Base-by-base conservation (phyloP, 2,329 filamentous ascomycete species). In the Ophiostoma quercus region DNA sequence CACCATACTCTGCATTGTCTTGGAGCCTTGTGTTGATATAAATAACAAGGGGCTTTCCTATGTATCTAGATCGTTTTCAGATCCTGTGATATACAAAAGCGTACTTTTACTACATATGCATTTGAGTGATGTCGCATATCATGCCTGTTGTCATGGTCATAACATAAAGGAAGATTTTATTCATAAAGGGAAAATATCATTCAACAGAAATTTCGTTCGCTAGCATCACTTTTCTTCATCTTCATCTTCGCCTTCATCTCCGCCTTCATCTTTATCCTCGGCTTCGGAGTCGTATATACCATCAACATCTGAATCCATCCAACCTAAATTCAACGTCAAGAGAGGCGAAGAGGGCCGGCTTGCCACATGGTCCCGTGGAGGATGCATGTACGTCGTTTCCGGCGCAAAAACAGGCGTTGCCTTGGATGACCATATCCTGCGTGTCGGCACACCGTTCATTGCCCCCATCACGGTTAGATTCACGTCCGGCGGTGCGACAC, bases 81-180 rank as follows among this genome's bases (percentile, higher is more conserved):
- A 57, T 57, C n/a, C 25, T 57, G n/a, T 9, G 51, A 57, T 57
- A 57, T 57, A 57, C 51, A 57, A 57, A 57, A 57, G 51, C n/a
- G 51, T 57, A 22, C 51, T 25, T 25, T 57, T 16, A n/a, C 19
- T 6, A 47, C 19, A 47, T 7, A 47, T n/a, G 1, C 19, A 4
- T 12, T 1, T 41, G 9, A 41, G 9, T 41, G 9, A 41, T 41
- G 39, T 41, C 11, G 39, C 39, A 41, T 14, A 41, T 47, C 7
- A 2, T 47, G 4, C 1, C 19, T 47, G 43, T 16, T 41, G 12
- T 12, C 9, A 41, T 41, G 1, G 43, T 8, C 19, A 47, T 47
- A 6, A 47, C 11, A 47, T 47, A 5, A 16, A 8, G 19, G 6
- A 47, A 4, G 4, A 47, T 47, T 16, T 3, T 47, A n/a, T 47